A percentile compares a stretch with the other conserved stretches of the same genome.
These are phyloP conservation scores for Paracoccidioides brasiliensis DNA, from an alignment of 2,329 filamentous ascomycete genomes.

Conservation along the genomic window DNA sequence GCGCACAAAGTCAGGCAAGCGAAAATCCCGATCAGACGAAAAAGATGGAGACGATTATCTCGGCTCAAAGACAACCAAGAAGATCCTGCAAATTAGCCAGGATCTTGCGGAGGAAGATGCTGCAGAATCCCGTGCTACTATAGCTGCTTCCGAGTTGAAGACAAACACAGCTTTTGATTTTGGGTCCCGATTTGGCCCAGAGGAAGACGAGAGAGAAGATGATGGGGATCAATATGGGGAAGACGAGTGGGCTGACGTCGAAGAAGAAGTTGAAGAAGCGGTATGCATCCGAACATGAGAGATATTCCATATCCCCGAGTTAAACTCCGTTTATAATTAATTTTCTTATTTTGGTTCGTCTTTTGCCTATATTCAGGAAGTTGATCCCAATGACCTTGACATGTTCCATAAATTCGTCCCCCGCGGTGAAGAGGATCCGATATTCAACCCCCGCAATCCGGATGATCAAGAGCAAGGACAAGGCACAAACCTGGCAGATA, in stretches of 20 bases:
- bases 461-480: slow-evolving; percentile 36
- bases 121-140: slow-evolving; percentile 29
- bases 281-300: slow-evolving; percentile 16
- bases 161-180: slow-evolving; percentile 58
- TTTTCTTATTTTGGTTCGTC: not conserved
- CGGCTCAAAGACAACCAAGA: slow-evolving; percentile 74
- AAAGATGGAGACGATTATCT: slow-evolving; percentile 59
- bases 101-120: slow-evolving; percentile 76
- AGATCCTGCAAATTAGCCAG: slow-evolving; percentile 79
- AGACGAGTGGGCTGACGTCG: slow-evolving; percentile 65
- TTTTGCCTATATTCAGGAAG: slow-evolving; percentile 41
- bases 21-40: slow-evolving; percentile 43
- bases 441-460: slow-evolving; percentile 47
- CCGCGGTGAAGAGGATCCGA: slow-evolving; percentile 56
- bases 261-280: slow-evolving; percentile 46
- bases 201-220: slow-evolving; percentile 34
- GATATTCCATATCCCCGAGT: not conserved
- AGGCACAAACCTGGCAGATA: slow-evolving; percentile 71
- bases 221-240: slow-evolving; percentile 42
- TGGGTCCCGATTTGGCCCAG: slow-evolving; percentile 56
- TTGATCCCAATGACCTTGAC: slow-evolving; percentile 79
- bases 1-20: slow-evolving; percentile 57
- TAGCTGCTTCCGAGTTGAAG: slow-evolving; percentile 24
- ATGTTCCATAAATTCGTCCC: slow-evolving; percentile 85
- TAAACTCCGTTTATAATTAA: not conserved